Conservation (phyloP, 1,139 yeast species). For the Blastobotrys persicus region DNA sequence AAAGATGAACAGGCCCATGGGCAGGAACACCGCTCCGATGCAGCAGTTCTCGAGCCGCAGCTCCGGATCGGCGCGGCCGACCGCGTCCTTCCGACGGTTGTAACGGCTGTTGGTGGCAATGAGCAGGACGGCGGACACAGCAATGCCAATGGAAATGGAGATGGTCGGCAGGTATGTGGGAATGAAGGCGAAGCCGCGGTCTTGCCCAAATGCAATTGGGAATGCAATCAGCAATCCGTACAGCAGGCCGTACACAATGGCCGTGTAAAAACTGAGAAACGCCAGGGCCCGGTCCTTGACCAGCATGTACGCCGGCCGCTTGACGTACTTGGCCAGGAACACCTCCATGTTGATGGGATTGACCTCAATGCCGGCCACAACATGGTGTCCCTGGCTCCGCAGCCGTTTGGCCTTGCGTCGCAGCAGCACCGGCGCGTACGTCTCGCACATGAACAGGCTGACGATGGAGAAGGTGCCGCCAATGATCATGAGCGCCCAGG, state of each 20-base stretch:
- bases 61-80: slow-evolving; percentile 10
- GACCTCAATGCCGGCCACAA: slow-evolving; percentile 2
- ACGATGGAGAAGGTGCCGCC: slow-evolving; percentile 12
- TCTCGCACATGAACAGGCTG: slow-evolving; percentile 28
- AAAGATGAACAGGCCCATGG: slow-evolving; percentile 47
- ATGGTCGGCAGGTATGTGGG: slow-evolving; percentile 15
- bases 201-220: slow-evolving; percentile 13
- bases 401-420: slow-evolving; percentile 55
- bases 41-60: slow-evolving; percentile 15
- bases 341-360: slow-evolving; percentile 14
- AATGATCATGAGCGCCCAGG: slow-evolving; percentile 19
- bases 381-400: slow-evolving; percentile 57
- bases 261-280: slow-evolving; percentile 16
- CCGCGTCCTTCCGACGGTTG: slow-evolving; percentile 13
- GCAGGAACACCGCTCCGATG: slow-evolving; percentile 52
- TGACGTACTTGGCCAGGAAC: slow-evolving; percentile 10
- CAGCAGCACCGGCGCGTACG: slow-evolving; percentile 64
- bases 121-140: background rate
- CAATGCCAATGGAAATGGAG: slow-evolving; percentile 14
- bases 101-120: slow-evolving; percentile 11
- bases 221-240: slow-evolving; percentile 15
- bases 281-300: slow-evolving; percentile 11
- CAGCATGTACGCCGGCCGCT: slow-evolving; percentile 9
- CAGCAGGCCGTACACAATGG: slow-evolving; percentile 16
- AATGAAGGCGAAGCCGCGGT: slow-evolving; percentile 11